These are phyloP conservation scores for Saksenaea vasiformis DNA, from an alignment of 371 early-diverging fungal species.

Conservation along the genomic window DNA sequence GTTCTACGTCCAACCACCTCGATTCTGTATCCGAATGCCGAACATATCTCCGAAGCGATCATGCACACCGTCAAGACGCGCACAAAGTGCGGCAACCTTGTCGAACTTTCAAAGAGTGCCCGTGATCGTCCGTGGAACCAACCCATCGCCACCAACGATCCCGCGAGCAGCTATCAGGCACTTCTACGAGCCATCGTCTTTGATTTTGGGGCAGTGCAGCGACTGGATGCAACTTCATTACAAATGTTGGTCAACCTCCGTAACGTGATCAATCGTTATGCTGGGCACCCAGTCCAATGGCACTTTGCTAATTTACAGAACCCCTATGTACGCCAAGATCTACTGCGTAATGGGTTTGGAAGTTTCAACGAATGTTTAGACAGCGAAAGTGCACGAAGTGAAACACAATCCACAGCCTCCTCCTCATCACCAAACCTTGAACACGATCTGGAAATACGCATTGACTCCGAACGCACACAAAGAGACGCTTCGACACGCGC, in stretches of 20 bases:
- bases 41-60: constrained; percentile 48
- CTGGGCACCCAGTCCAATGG: constrained; percentile 45
- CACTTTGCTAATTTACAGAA: constrained; percentile 39
- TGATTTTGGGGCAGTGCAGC: constrained; percentile 65
- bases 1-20: constrained; percentile 64
- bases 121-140: constrained; percentile 57
- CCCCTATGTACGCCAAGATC: constrained; percentile 25
- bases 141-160: constrained; percentile 21
- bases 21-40: constrained; percentile 68
- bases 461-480: constrained; percentile 3
- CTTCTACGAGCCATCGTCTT: constrained; percentile 57
- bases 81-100: constrained; percentile 31
- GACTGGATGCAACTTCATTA: constrained; percentile 62
- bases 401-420: background rate
- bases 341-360: constrained; percentile 39
- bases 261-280: constrained; percentile 40
- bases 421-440: background rate
- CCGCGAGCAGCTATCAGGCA: background rate
- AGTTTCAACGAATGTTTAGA: background rate
- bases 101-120: constrained; percentile 15
- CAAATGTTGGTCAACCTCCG: constrained; percentile 54
- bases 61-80: constrained; percentile 27
- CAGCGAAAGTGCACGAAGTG: background rate
- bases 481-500: background rate
- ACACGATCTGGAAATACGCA: background rate